phyloP scores from a whole-genome alignment of 352 stramenopile genomes.

The Phytophthora sojae region DNA sequence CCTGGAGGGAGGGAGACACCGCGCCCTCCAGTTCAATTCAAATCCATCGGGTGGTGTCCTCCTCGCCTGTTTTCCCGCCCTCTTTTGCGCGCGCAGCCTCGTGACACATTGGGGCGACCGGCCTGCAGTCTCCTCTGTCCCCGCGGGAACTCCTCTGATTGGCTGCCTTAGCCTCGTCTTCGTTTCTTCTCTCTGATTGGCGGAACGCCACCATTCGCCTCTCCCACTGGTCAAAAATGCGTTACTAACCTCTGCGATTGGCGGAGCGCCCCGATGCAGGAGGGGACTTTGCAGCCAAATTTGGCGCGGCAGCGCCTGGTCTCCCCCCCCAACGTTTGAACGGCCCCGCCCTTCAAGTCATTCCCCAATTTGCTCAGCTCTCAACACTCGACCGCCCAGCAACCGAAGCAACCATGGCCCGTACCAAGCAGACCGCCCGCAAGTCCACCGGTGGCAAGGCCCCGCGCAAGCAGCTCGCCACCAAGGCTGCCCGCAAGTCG shows the following conservation, averaged over 20 bases:
- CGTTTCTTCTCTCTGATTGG: conserved; percentile 30
- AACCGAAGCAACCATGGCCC: conserved; percentile 79
- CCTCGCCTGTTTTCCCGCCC: conserved; percentile 32
- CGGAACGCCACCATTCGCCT: conserved; percentile 4
- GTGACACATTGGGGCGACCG: conserved; percentile 20
- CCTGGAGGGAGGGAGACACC: background rate
- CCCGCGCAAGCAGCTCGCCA: conserved; percentile 94
- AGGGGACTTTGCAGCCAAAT: background rate
- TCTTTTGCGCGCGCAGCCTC: conserved; percentile 2
- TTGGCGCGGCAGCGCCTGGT: background rate
- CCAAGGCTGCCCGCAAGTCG: conserved; percentile 94
- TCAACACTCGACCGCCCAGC: conserved; percentile 41
- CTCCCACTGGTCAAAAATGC: conserved; percentile 13
- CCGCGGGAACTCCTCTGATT: conserved; percentile 35
- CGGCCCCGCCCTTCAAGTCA: conserved; percentile 16
- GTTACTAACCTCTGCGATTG: conserved; percentile 21
- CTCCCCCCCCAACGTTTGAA: conserved; percentile 10
- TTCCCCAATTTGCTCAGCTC: conserved; percentile 66
- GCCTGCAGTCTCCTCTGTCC: conserved; percentile 18
- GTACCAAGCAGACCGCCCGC: conserved; percentile 97
- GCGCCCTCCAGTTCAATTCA: background rate
- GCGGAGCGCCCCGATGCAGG: conserved; percentile 13
- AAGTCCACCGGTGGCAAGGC: conserved; percentile 96
- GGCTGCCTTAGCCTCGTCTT: conserved; percentile 15
- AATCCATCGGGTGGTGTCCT: conserved; percentile 10